Conservation (phyloP, 805 yeast genomes). For the Candida lessepsii region DNA sequence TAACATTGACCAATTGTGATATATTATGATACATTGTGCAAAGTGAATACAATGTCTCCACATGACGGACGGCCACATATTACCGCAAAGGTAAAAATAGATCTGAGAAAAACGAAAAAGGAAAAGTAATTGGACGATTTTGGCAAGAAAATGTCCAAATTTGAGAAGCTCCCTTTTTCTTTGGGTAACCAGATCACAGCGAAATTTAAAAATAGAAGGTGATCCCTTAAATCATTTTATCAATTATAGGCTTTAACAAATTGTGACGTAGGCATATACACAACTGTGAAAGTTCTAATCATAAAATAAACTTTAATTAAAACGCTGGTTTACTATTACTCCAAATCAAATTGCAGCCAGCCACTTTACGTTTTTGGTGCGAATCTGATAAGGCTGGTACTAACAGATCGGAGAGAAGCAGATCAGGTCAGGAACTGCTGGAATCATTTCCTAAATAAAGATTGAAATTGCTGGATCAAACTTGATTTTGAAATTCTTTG, state of each 20-base stretch:
- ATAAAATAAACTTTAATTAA: neutral
- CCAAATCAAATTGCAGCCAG: slow-evolving; percentile 5
- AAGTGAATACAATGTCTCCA: too few species aligned
- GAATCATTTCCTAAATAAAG: slow-evolving; percentile 9
- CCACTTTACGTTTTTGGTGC: slow-evolving; percentile 4
- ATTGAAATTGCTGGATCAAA: slow-evolving; percentile 9
- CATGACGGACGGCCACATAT: too few species aligned
- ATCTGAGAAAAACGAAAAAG: neutral
- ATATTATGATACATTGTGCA: too few species aligned
- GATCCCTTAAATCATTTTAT: neutral
- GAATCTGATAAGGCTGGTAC: slow-evolving; percentile 7
- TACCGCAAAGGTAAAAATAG: neutral
- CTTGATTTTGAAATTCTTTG: slow-evolving; percentile 4
- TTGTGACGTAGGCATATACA: neutral
- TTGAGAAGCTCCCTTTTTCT: neutral
- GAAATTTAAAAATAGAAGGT: neutral
- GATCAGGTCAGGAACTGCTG: slow-evolving; percentile 8
- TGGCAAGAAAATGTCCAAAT: slow-evolving; percentile 2
- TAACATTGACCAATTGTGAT: too few species aligned
- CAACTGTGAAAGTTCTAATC: neutral
- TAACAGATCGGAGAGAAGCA: neutral
- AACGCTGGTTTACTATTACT: slow-evolving; percentile 1
- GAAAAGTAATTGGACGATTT: neutral
- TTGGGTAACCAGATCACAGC: neutral
- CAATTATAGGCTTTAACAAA: too few species aligned